Percentiles rank a stretch among this genome's conserved stretches.
phyloP scores from a whole-genome alignment of 176 grass and related monocot species.

The Musa acuminata region DNA sequence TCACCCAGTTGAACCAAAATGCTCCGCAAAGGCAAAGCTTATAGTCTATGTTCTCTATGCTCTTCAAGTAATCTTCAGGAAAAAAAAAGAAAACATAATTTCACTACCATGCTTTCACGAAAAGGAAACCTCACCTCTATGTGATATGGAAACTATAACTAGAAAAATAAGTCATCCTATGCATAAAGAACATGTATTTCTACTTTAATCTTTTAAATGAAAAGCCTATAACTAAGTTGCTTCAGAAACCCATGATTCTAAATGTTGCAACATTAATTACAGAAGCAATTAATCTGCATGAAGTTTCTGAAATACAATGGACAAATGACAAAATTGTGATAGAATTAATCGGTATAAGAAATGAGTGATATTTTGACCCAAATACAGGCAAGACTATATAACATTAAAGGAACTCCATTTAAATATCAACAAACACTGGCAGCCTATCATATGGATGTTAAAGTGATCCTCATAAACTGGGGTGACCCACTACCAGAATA shows the following conservation, averaged over 20 bases:
- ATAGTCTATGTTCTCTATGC: neutral
- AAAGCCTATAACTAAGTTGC: neutral
- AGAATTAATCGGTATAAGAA: neutral
- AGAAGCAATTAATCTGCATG: neutral
- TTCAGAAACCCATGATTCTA: neutral
- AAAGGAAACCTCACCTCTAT: neutral
- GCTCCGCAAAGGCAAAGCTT: neutral
- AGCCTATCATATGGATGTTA: neutral
- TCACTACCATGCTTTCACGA: neutral
- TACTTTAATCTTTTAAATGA: neutral
- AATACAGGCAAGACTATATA: neutral
- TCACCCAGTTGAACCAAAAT: neutral
- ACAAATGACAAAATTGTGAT: neutral
- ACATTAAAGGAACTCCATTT: neutral
- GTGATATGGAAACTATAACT: neutral
- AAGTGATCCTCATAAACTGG: neutral
- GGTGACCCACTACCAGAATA: neutral
- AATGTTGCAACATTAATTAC: neutral
- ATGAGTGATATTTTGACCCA: neutral
- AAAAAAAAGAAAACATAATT: neutral
- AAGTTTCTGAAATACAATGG: neutral
- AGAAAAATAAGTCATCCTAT: neutral
- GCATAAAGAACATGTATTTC: neutral
- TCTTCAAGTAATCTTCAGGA: no score
- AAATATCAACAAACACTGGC: neutral